Percentiles rank a stretch among this genome's conserved stretches.
phyloP scores from a whole-genome alignment of 768 basidiomycete genomes.

The Pholiota conissans region DNA sequence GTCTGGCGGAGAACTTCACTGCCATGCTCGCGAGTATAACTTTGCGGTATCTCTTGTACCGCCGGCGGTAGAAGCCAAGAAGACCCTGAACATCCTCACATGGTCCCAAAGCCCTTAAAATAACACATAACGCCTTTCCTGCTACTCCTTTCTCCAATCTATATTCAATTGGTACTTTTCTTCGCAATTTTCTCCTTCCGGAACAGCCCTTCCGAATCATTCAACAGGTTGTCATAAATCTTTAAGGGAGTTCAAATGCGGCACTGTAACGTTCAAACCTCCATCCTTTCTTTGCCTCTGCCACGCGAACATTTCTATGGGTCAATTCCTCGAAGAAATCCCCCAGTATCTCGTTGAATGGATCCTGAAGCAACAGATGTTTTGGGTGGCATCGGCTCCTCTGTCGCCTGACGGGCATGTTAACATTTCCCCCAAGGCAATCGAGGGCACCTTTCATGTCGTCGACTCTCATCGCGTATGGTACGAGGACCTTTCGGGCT shows the following conservation, averaged over 20 bases:
- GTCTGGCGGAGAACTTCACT: background rate
- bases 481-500: constrained; percentile 77
- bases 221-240: background rate
- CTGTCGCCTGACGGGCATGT: constrained; percentile 56
- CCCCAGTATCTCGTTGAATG: constrained; percentile 53
- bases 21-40: constrained; percentile 3
- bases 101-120: constrained; percentile 7
- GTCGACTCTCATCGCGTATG: constrained; percentile 54
- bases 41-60: constrained; percentile 18
- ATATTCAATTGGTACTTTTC: constrained; percentile 10
- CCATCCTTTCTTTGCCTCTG: background rate
- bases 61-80: constrained; percentile 23
- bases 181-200: constrained; percentile 8
- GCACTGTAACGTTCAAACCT: background rate
- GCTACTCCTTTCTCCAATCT: constrained; percentile 1
- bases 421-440: constrained; percentile 69
- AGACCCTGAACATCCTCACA: constrained; percentile 14
- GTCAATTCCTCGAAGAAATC: constrained; percentile 55
- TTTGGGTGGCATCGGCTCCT: constrained; percentile 73
- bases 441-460: constrained; percentile 60
- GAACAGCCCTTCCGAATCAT: constrained; percentile 3
- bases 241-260: background rate
- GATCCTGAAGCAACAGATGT: constrained; percentile 63
- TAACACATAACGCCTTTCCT: constrained; percentile 13
- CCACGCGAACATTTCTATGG: constrained; percentile 39